These are phyloP conservation scores for Nakaseomyces sp. DNA, from an alignment of 1,139 yeast species.

Conservation along the genomic window DNA sequence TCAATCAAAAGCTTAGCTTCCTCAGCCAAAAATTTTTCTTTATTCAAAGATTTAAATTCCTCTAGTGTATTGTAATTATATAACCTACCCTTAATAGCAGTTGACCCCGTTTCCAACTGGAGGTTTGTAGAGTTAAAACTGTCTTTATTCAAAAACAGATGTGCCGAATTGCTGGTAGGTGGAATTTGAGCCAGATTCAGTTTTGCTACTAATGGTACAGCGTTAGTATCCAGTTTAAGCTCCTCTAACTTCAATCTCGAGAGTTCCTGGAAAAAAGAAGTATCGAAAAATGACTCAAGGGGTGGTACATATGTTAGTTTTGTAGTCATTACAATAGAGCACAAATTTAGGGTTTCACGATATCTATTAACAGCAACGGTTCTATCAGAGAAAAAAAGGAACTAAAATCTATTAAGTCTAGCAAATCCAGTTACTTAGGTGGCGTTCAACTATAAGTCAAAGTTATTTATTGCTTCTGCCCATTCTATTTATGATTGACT, in stretches of 20 bases:
- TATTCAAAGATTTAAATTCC: conserved; percentile 64
- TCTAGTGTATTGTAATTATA: conserved; percentile 73
- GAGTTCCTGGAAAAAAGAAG: conserved; percentile 74
- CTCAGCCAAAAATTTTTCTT: conserved; percentile 43
- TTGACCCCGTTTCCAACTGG: conserved; percentile 4
- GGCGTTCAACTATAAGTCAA: too few species aligned
- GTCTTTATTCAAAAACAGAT: conserved; percentile 35
- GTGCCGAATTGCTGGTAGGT: conserved; percentile 32
- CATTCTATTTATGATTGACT: too few species aligned
- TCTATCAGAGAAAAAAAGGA: not conserved
- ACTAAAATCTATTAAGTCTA: too few species aligned
- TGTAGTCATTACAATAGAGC: not conserved
- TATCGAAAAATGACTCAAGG: conserved; percentile 66
- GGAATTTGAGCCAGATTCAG: conserved; percentile 34
- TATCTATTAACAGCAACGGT: not conserved
- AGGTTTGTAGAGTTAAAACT: conserved; percentile 30
- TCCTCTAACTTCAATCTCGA: conserved; percentile 32
- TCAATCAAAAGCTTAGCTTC: conserved; percentile 36
- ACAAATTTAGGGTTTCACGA: not conserved
- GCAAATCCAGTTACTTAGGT: too few species aligned
- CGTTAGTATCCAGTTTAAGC: conserved; percentile 27
- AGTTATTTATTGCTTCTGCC: too few species aligned
- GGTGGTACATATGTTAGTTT: conserved; percentile 40
- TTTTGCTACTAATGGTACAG: conserved; percentile 28
- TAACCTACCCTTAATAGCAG: conserved; percentile 20